Base-by-base conservation (phyloP, 164 flowering plant genomes). In the Magnolia changhungtana region DNA sequence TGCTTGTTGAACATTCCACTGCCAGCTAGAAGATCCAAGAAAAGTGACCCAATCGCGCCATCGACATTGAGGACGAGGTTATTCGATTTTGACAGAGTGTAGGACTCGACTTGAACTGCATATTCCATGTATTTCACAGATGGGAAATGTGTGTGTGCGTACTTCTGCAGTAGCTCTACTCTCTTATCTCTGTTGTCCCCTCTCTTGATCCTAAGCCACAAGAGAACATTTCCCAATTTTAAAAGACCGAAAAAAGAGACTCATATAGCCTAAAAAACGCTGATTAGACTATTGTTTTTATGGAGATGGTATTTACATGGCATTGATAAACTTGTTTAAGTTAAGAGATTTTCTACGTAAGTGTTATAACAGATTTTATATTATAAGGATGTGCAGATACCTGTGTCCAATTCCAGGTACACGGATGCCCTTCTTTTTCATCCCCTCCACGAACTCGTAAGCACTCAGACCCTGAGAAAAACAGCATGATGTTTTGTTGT, bases 341-440 rank as follows among this genome's bases (percentile, higher is more conserved):
- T 37, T 37, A 37, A 37, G 13, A 16, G 10, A 11, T 8, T 55
- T 55, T 55, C 61, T 55, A 16, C 61, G 18, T 55, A 13, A 55
- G 61, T 55, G 61, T 55, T 11, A 55, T 9, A 55, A 55, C 61
- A 55, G 1, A 55, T 55, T 11, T 16, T 55, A 55, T 37, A 55
- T 10, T 55, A 27, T 27, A 27, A 27, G 1, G 29, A 27, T 27
- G 29, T 1, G 29, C 2, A 1, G 29, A 27, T 27, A 94, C 98
- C 98, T 96, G 91, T 96, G 98, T 63, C 99, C 98, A 79, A 96
- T 96, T 74, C 99, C 98, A 11, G 99, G 99, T 37, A 96, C 99
- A 80, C 98, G 98, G 69, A 96, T 91, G 67, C 99, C 99, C 78
- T 90, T 92, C 92, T 92, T 96, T 82, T 96, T 96, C 99, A 96